Evolutionary conservation across 345 rosid genomes (phyloP), one percentile per base, ranked within the genome.

Genomic region (Camelina neglecta): DNA sequence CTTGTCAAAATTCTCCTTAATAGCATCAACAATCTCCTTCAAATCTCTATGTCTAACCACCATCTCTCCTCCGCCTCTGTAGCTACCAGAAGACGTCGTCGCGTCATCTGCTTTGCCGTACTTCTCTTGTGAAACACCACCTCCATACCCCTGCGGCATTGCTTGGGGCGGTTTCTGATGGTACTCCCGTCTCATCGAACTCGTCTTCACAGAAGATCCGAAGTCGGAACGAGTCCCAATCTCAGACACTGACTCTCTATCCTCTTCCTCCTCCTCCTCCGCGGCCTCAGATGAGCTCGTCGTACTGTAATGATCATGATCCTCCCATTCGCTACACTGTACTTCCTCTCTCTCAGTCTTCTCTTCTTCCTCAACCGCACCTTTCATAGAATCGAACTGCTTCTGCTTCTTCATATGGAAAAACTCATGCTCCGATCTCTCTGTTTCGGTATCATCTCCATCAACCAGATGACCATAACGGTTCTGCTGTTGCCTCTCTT

Each of bases 241-340:
- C 74, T 89, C 94, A 67, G 99, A 90, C 75, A 94, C 84, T 39
- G 90, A 81, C 67, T 82, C 86, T 8, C 62, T 39, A 63, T 87
- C 90, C 11, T 80, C 84, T 8, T 79, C 86, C 5, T 29, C 31
- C 15, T 79, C 83, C 16, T 82, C 85, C 21, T 80, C 86, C 12
- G 70, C 89, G 6, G 74, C 91, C 5, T 81, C 83, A 6, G 97
- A 89, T 16, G 93, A 85, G 33, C 84, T 78, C 12, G 90, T 84
- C 5, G 81, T 85, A 70, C 88, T 90, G 81, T 86, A 86, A 65
- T 75, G 92, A 77, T 87, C 93, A 53, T 80, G 97, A 79, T 92
- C 97, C 1, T 82, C 99, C 98, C 97, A 95, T 49, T 95, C 98
- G 59, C 98, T 95, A 82, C 97, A 95, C 75, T 87, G 97, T 21